phyloP scores from a whole-genome alignment of 2,329 filamentous ascomycete genomes.

The Myriosclerotinia curreyana region DNA sequence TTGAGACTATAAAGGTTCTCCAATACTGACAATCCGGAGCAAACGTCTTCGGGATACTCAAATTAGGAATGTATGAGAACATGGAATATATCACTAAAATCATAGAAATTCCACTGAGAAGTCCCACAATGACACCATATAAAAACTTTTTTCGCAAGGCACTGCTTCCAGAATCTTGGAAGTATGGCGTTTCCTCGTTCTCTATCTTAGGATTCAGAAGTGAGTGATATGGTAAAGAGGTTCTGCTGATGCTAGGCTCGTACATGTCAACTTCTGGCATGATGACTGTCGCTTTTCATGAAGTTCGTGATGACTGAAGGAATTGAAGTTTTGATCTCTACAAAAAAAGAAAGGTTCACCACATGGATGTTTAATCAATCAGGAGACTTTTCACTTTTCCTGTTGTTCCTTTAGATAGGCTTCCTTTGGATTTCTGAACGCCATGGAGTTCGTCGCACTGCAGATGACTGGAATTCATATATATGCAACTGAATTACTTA shows the following conservation, averaged over 20 bases:
- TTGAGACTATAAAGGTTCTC: not conserved
- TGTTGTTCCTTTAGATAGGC: not conserved
- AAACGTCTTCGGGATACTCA: not conserved
- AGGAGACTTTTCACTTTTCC: not conserved
- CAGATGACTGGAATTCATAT: not conserved
- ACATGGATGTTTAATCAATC: not conserved
- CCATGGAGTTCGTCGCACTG: not conserved
- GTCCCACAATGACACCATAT: not conserved
- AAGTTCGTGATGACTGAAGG: not conserved
- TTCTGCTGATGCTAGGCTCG: not conserved
- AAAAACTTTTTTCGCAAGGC: not conserved
- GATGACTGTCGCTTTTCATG: not conserved
- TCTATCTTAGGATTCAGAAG: slow-evolving; percentile 6
- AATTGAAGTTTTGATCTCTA: not conserved
- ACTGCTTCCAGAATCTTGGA: not conserved
- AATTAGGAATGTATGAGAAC: slow-evolving; percentile 1
- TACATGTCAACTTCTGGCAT: not conserved
- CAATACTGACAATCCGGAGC: slow-evolving; percentile 2
- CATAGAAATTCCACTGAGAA: not conserved
- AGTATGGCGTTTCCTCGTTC: not conserved
- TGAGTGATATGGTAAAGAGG: not conserved
- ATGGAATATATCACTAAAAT: not conserved
- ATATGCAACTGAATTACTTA: not conserved
- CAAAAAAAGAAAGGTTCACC: too few species aligned
- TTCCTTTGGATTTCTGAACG: not conserved